Evolutionary conservation across 2,329 filamentous ascomycete genomes (phyloP), one percentile per base, ranked within the genome.

Genomic region (Cadophora luteo-olivacea): DNA sequence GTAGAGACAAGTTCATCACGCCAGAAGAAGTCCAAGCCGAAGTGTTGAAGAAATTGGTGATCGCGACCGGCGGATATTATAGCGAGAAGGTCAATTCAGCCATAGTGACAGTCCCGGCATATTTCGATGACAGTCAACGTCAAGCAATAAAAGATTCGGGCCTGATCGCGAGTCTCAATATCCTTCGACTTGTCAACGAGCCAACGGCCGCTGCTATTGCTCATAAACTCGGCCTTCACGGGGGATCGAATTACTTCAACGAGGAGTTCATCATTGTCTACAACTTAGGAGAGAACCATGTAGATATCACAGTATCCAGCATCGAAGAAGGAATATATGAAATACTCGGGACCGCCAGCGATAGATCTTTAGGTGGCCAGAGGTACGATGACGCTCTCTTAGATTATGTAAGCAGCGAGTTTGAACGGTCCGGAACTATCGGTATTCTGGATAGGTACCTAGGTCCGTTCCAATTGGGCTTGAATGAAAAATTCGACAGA

Each of bases 51-150:
- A 63, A 71, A 19, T 36, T 73, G 8, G 70, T 69, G 52, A 12
- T 12, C 1, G 65, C 67, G 33, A 70, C 68, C 19, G 65, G 69
- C 32, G 38, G 4, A 1, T 36, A 67, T 24, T 32, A 72, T 16
- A 38, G 57, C 24, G 12, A 33, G 41, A 49, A 57, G 0, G 52
- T 69, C n/a, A 51, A 4, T 1, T 8, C 48, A 25, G 61, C 68
- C 8, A 89, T 92, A 78, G 87, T 92, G 80, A 91, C 89, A 65
- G 89, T 92, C 52, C 90, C 90, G 48, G 89, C 89, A 72, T 91
- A 91, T 83, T 91, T 91, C 87, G 91, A 91, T 83, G 89, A 91
- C 84, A 89, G 89, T 82, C 89, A 92, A 83, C 85, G 89, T 80
- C 89, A 91, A 81, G 87, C 89, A 70, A 91, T 88, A 79, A 91